Percentiles rank a stretch among this genome's conserved stretches.
Conservation (phyloP, 2,329 filamentous ascomycete genomes). For the Pestalotiopsis sp. region DNA sequence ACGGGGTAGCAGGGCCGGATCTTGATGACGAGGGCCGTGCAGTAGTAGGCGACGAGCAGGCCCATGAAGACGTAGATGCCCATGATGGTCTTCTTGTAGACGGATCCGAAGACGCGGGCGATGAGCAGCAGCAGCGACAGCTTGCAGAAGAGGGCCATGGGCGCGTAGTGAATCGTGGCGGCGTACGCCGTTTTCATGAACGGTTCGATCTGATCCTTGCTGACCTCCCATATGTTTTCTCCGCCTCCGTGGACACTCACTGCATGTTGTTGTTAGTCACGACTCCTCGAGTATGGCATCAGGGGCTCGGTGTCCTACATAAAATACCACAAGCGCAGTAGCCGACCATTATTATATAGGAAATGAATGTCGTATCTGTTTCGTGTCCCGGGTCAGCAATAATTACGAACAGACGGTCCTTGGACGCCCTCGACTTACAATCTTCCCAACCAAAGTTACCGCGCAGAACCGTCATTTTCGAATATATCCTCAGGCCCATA, state of each 20-base stretch:
- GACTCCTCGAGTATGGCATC: neutral
- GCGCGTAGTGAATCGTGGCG: conserved; percentile 46
- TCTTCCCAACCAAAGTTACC: conserved; percentile 26
- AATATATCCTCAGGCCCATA: conserved; percentile 26
- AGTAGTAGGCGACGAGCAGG: conserved; percentile 41
- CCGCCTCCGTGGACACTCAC: conserved; percentile 37
- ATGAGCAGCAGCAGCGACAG: conserved; percentile 46
- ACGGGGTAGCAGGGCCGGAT: conserved; percentile 45
- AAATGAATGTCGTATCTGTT: neutral
- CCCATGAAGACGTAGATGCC: conserved; percentile 40
- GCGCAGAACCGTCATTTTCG: conserved; percentile 23
- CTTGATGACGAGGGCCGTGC: conserved; percentile 42
- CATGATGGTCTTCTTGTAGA: conserved; percentile 39
- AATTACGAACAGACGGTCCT: too few species aligned
- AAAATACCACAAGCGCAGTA: conserved; percentile 28
- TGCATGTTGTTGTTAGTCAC: neutral
- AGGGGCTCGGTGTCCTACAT: conserved; percentile 18
- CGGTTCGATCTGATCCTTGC: conserved; percentile 25
- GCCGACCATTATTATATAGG: conserved; percentile 24
- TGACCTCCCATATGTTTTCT: conserved; percentile 35
- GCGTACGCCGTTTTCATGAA: conserved; percentile 43
- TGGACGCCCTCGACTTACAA: conserved; percentile 22
- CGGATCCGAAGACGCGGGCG: conserved; percentile 41
- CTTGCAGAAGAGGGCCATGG: conserved; percentile 45
- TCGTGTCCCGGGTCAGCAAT: neutral